Conservation (phyloP, 2,329 filamentous ascomycete genomes). For the Pseudogymnoascus sp. region DNA sequence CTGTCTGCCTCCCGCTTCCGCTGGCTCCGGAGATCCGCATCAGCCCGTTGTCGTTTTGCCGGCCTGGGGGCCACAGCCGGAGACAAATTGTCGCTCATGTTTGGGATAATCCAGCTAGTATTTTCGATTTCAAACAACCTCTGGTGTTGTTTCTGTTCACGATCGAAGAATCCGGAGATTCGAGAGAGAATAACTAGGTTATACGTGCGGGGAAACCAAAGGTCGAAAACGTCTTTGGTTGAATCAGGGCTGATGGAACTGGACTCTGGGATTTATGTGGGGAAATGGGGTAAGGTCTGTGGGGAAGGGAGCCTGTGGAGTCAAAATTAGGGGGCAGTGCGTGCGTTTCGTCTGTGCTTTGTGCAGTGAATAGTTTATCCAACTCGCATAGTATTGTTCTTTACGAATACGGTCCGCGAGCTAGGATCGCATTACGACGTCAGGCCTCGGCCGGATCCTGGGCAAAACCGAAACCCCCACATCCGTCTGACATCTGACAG, state of each 20-base stretch:
- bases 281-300: constrained; percentile 1
- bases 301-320: background rate
- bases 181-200: background rate
- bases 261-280: background rate
- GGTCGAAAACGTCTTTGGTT: background rate
- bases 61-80: constrained; percentile 23
- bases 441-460: background rate
- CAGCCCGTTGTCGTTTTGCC: background rate
- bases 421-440: background rate
- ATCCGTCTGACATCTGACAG: background rate
- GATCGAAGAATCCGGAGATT: background rate
- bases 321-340: background rate
- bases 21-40: constrained; percentile 1
- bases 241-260: background rate
- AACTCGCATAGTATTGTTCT: background rate
- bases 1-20: constrained; percentile 17
- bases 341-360: constrained; percentile 2
- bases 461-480: background rate
- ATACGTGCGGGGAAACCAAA: background rate
- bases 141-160: background rate
- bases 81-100: constrained; percentile 18
- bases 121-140: background rate
- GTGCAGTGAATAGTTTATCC: background rate
- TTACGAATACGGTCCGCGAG: background rate
- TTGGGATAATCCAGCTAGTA: background rate